These are phyloP conservation scores for Taphrina communis DNA, from an alignment of 1,139 yeast species.

Conservation along the genomic window DNA sequence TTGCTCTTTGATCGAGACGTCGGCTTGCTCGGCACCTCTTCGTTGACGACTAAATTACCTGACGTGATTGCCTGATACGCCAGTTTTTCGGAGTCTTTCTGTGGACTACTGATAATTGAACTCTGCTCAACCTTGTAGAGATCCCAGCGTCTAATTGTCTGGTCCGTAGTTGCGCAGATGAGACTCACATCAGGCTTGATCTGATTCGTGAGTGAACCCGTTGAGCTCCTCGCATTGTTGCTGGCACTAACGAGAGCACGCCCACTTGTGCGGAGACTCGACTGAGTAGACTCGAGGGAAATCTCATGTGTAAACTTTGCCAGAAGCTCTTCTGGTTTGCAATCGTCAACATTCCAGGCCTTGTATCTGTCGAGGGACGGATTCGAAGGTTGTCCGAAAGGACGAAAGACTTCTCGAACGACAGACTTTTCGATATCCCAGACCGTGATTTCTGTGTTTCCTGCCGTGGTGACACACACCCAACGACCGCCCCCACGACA, in stretches of 20 bases:
- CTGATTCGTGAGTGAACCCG: neutral
- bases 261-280: conserved; percentile 41
- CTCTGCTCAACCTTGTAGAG: conserved; percentile 55
- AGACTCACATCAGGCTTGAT: conserved; percentile 44
- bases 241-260: conserved; percentile 13
- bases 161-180: conserved; percentile 54
- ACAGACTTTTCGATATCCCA: conserved; percentile 69
- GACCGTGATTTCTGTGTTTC: conserved; percentile 62
- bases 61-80: conserved; percentile 53
- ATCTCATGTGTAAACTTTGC: conserved; percentile 23
- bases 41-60: conserved; percentile 2
- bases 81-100: conserved; percentile 48
- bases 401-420: conserved; percentile 41
- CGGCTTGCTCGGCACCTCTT: conserved; percentile 47
- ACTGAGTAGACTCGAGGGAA: conserved; percentile 13
- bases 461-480: conserved; percentile 66
- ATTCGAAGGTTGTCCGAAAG: neutral
- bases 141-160: conserved; percentile 60
- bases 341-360: conserved; percentile 23
- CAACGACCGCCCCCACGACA: conserved; percentile 53
- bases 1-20: conserved; percentile 49
- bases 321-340: conserved; percentile 13
- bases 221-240: neutral
- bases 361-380: neutral
- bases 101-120: conserved; percentile 52